Evolutionary conservation across 1,284 basidiomycete species (phyloP).

Genomic region (Veloboletus limbatus): DNA sequence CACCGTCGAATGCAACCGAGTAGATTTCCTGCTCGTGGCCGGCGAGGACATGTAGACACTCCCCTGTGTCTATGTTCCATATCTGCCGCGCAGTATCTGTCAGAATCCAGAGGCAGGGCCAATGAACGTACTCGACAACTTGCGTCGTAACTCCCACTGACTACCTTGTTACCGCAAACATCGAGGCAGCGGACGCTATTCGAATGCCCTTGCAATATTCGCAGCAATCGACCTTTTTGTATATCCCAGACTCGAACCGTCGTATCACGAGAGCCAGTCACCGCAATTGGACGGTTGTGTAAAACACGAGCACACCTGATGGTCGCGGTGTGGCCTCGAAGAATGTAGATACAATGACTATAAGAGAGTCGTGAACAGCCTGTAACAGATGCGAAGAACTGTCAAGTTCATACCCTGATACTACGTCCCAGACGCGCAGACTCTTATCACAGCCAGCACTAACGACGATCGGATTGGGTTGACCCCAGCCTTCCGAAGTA

Average conservation of each 20-base stretch:
- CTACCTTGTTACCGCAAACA: slow-evolving; percentile 75
- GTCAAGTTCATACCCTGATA: slow-evolving; percentile 60
- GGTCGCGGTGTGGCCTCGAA: slow-evolving; percentile 87
- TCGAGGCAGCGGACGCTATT: slow-evolving; percentile 88
- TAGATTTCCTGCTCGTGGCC: slow-evolving; percentile 95
- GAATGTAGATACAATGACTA: slow-evolving; percentile 76
- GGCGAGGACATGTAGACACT: slow-evolving; percentile 80
- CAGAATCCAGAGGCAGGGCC: not conserved
- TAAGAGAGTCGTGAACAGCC: slow-evolving; percentile 1
- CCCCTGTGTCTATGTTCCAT: slow-evolving; percentile 83
- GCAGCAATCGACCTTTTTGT: slow-evolving; percentile 68
- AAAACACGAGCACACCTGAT: slow-evolving; percentile 90
- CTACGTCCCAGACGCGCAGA: slow-evolving; percentile 89
- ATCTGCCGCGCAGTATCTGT: slow-evolving; percentile 43
- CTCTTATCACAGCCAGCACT: slow-evolving; percentile 91
- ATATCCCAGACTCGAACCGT: slow-evolving; percentile 95
- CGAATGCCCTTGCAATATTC: slow-evolving; percentile 77
- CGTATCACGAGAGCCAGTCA: slow-evolving; percentile 86
- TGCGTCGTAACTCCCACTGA: slow-evolving; percentile 89
- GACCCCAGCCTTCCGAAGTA: slow-evolving; percentile 57
- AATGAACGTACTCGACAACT: slow-evolving; percentile 67
- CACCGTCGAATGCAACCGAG: slow-evolving; percentile 89
- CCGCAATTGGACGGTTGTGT: slow-evolving; percentile 82
- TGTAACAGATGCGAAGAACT: not conserved
- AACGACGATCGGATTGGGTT: slow-evolving; percentile 73